Conservation (phyloP, 352 stramenopile species). For the Phytophthora sojae region DNA sequence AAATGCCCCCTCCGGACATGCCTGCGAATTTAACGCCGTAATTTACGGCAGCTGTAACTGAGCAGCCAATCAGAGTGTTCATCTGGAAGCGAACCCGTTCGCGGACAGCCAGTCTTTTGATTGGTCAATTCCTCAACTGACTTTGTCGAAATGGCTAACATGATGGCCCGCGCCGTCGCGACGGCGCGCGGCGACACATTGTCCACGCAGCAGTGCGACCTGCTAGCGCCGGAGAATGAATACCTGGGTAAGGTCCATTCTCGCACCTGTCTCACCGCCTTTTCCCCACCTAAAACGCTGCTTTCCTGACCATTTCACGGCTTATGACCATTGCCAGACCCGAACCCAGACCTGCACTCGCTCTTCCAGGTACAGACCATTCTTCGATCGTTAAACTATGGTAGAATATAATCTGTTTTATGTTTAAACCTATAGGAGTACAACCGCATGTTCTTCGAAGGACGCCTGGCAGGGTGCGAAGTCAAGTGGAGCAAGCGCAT, state of each 20-base stretch:
- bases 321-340: conserved; percentile 51
- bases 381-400: not conserved
- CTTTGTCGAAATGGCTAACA: not conserved
- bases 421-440: conserved; percentile 63
- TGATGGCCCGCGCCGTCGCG: conserved; percentile 12
- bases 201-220: conserved; percentile 44
- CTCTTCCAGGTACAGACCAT: conserved; percentile 63
- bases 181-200: conserved; percentile 13
- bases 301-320: conserved; percentile 4
- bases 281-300: not conserved
- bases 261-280: not conserved
- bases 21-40: no score
- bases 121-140: no score
- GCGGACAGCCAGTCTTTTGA: no score
- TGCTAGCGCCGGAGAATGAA: conserved; percentile 76
- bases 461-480: conserved; percentile 75
- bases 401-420: not conserved
- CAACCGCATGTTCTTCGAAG: conserved; percentile 86
- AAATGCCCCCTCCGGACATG: no score
- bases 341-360: conserved; percentile 80
- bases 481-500: conserved; percentile 92
- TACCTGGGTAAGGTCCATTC: conserved; percentile 49
- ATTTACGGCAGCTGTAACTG: no score
- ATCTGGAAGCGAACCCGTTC: no score
- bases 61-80: no score